phyloP scores from a whole-genome alignment of 2,329 filamentous ascomycete genomes.

The Aspergillus pseudoviridinutans region DNA sequence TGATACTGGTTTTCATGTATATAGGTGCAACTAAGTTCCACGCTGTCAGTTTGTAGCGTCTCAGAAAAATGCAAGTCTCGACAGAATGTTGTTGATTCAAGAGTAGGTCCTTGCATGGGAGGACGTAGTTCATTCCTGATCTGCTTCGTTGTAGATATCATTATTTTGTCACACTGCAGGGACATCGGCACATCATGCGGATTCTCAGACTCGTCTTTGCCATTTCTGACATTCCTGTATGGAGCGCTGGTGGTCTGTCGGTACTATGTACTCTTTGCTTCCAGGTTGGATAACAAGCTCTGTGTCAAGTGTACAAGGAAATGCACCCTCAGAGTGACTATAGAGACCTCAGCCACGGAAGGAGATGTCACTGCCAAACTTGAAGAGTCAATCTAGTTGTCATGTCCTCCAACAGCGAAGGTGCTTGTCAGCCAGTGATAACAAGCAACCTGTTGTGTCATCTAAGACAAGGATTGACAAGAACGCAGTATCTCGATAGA shows the following conservation, averaged over 20 bases:
- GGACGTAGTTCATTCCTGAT: too few species aligned
- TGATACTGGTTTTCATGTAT: conserved; percentile 1
- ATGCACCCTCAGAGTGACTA: too few species aligned
- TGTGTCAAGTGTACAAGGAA: too few species aligned
- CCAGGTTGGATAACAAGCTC: not conserved
- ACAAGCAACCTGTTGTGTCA: too few species aligned
- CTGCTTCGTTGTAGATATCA: not conserved
- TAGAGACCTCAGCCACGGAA: too few species aligned
- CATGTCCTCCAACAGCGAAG: too few species aligned
- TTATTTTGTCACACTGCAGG: not conserved
- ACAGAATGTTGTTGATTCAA: not conserved
- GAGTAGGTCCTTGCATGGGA: not conserved
- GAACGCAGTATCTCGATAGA: too few species aligned
- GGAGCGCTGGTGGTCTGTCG: too few species aligned
- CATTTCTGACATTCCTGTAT: not conserved
- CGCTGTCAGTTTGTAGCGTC: not conserved
- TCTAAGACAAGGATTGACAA: too few species aligned
- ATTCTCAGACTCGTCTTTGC: not conserved
- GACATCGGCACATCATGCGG: not conserved
- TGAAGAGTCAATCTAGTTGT: too few species aligned
- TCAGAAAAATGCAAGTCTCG: not conserved
- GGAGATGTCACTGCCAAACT: not conserved
- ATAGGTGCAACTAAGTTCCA: conserved; percentile 5
- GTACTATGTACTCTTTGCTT: not conserved
- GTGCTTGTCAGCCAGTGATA: not conserved